Evolutionary conservation across 768 basidiomycete species (phyloP), one percentile per base, ranked within the genome.

Genomic region (Tephrocybe sp.): DNA sequence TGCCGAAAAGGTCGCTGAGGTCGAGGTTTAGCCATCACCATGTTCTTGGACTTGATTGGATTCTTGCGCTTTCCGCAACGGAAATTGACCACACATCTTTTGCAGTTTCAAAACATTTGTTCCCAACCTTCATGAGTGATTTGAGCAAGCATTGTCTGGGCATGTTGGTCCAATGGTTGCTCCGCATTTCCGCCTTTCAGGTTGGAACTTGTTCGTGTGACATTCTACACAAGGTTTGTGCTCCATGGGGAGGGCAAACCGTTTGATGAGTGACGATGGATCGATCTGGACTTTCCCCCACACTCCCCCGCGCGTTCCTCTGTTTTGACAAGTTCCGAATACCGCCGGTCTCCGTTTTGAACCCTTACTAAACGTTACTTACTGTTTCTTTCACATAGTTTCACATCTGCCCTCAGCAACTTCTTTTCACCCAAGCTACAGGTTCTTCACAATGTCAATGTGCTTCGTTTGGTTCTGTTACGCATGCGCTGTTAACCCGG

Each of bases 1-100:
- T 33, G 42, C 59, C 24, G 59, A 62, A 40, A 61, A 65, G 36
- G 46, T 61, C 25, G 52, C 50, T 43, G 56, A 61, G 44, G 49
- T 55, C 8, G 54, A 34, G 29, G 46, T 55, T 21, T 55, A 52
- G 38, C 10, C 31, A n/a, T n/a, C n/a, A n/a, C n/a, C n/a, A 23
- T 40, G 25, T 30, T 49, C 18, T 44, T 15, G 12, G 49, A 50
- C 49, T 49, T 37, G 36, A 38, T 31, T 50, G 42, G n/a, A n/a
- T n/a, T 54, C 27, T 38, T 50, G 23, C 33, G 40, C 25, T 43
- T 25, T 15, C 16, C 16, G 45, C 45, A 39, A 29, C 27, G 50
- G 41, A 47, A 50, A 31, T 50, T 21, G 27, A 29, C 41, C 41
- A 27, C 29, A n/a, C n/a, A n/a, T n/a, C n/a, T 29, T 34, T 40